Base-by-base conservation (phyloP, 805 yeast species). In the Candida manassasensis region DNA sequence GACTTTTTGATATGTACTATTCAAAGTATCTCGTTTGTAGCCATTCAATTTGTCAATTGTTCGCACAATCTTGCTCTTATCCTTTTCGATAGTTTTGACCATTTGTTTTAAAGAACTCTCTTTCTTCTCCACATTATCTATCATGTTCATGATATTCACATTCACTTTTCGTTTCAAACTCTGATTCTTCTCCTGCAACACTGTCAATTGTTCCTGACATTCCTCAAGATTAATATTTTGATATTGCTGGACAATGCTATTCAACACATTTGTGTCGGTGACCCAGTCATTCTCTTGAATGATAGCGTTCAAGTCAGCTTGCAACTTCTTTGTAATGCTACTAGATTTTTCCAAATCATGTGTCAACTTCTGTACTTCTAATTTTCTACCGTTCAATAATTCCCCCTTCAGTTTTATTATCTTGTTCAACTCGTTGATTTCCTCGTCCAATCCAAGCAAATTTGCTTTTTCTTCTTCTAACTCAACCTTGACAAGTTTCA, bases 71-170 rank as follows among this genome's bases (percentile, higher is more conserved):
- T 90, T 90, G 8, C 78, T 61, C 59, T 88, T 88, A 59, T 90
- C 97, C 58, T 79, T 84, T 48, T 84, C 94, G 46, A 89, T 87
- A 4, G 95, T 87, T 42, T 71, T 74, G 44, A 90, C 83, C 89
- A 86, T 88, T 6, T 75, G 71, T 46, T 76, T 81, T 50, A 90
- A 68, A 3, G 89, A 70, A 6, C 69, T 55, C 52, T 88, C 97
- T 53, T 87, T 86, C 69, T 83, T 87, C 54, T 88, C 96, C 18
- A 86, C 94, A 45, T 79, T 86, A 50, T 88, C 96, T 43, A 87
- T 85, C 84, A 84, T 84, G 49, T 80, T 80, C 95, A 84, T 84
- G 42, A 87, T 86, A 50, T 88, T 84, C 2, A 82, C 71, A 48
- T 88, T 87, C 12, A 89, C 95, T 44, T 81, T 85, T 37, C 87